Evolutionary conservation across 441 rosid genomes (phyloP).

Genomic region (Corymbia calophylla): DNA sequence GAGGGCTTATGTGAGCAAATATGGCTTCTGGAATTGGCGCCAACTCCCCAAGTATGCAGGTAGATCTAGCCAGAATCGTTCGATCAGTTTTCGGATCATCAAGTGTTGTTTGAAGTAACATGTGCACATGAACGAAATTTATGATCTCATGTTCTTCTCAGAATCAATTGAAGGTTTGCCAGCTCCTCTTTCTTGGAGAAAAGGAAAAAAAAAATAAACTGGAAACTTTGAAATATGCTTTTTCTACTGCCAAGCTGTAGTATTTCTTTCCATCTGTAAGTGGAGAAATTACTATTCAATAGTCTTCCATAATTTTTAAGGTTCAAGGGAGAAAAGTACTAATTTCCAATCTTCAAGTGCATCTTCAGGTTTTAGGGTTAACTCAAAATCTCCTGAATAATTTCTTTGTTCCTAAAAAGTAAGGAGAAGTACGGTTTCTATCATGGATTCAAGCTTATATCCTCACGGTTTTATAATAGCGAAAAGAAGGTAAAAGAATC

Average conservation of each 20-base stretch:
- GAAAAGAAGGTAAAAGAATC: neutral
- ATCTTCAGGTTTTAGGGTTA: neutral
- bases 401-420: neutral
- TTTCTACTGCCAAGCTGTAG: neutral
- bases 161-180: neutral
- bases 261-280: neutral
- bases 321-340: neutral
- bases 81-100: neutral
- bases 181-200: neutral
- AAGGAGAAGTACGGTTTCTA: neutral
- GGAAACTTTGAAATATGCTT: neutral
- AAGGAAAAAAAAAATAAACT: neutral
- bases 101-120: neutral
- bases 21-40: conserved; percentile 68
- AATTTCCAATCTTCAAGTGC: neutral
- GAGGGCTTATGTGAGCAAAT: conserved; percentile 31
- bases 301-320: neutral
- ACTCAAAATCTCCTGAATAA: neutral
- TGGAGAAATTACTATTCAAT: neutral
- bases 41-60: conserved; percentile 61
- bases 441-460: neutral
- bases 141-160: neutral
- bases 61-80: neutral
- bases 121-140: neutral
- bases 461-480: neutral